Conservation (phyloP, 768 basidiomycete genomes). For the Termitomyces sp. region DNA sequence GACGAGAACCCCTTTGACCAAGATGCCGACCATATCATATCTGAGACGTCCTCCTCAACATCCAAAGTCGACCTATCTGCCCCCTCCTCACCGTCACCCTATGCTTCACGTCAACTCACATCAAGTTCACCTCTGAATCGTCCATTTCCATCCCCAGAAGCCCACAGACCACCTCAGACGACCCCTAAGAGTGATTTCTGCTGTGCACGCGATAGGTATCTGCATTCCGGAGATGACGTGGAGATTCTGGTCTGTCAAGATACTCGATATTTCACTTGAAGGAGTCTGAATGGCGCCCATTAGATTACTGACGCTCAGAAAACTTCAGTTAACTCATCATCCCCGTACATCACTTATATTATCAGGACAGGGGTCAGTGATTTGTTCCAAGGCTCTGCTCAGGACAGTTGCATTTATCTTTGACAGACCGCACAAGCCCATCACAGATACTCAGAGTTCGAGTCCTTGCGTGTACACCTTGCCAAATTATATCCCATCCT, state of each 20-base stretch:
- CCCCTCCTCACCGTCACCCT: conserved; percentile 49
- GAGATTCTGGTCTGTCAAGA: conserved; percentile 63
- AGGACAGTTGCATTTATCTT: neutral
- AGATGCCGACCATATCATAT: conserved; percentile 36
- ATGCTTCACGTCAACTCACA: conserved; percentile 40
- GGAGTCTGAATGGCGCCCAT: neutral
- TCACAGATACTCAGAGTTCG: conserved; percentile 97
- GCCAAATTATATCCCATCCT: conserved; percentile 90
- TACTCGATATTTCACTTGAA: neutral
- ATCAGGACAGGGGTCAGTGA: conserved; percentile 76
- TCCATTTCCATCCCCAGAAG: conserved; percentile 53
- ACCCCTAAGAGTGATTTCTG: conserved; percentile 76
- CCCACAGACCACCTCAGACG: conserved; percentile 46
- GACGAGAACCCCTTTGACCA: conserved; percentile 69
- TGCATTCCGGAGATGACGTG: conserved; percentile 79
- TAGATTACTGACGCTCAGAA: conserved; percentile 96
- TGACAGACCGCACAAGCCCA: conserved; percentile 71
- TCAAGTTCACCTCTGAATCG: conserved; percentile 39
- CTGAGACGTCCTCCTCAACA: conserved; percentile 46
- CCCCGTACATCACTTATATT: conserved; percentile 92
- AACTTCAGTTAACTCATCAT: conserved; percentile 82
- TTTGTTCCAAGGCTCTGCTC: conserved; percentile 4
- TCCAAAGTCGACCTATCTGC: conserved; percentile 53
- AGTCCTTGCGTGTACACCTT: conserved; percentile 81
- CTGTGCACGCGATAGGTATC: conserved; percentile 66